Conservation (phyloP, 441 rosid species). For the Syzygium malaccense region DNA sequence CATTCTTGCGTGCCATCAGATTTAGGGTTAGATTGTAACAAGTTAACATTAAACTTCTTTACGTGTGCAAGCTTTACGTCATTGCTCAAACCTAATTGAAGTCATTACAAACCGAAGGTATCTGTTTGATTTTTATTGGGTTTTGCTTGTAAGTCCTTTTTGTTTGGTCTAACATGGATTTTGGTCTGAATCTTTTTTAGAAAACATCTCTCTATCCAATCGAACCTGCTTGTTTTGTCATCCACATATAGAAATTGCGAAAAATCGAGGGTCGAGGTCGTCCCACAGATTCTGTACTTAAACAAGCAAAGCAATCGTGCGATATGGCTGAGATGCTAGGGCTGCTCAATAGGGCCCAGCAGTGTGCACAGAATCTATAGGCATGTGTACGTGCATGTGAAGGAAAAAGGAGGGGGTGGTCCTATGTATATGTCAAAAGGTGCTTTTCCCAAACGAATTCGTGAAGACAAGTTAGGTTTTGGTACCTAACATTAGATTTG, state of each 20-base stretch:
- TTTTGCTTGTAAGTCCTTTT: background rate
- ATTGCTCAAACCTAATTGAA: background rate
- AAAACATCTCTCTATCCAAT: background rate
- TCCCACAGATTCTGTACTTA: background rate
- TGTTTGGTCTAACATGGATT: background rate
- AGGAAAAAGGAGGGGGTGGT: background rate
- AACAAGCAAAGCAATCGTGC: background rate
- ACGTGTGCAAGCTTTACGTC: background rate
- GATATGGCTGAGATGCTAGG: background rate
- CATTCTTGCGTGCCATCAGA: background rate
- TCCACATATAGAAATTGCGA: background rate
- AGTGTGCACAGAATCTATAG: background rate
- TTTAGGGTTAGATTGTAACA: background rate
- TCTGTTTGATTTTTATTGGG: background rate
- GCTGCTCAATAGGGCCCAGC: background rate
- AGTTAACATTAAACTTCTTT: background rate
- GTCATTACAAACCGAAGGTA: background rate
- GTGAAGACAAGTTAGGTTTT: background rate
- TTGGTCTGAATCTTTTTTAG: background rate
- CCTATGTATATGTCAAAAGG: background rate
- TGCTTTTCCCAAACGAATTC: background rate
- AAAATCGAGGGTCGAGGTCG: background rate
- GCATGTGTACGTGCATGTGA: background rate
- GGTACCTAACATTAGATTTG: background rate
- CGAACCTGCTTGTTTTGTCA: background rate